Percentiles rank a stretch among this genome's conserved stretches.
Evolutionary conservation across 139 green algal species (phyloP).

Genomic region (Chloropicon primus): DNA sequence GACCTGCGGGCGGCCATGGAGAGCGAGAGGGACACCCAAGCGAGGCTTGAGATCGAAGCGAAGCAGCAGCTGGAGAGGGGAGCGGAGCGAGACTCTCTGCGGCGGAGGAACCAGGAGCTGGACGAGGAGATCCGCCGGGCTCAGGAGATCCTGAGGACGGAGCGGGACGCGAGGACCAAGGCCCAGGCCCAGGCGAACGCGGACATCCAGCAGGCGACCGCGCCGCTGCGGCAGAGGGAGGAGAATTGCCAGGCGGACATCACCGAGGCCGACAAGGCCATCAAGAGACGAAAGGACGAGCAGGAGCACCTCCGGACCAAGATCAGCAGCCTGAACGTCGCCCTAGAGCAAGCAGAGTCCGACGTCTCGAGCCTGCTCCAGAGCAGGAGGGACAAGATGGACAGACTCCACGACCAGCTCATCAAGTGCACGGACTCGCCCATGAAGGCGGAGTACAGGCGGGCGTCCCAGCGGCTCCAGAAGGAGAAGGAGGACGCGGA

Average conservation of each 20-base stretch:
- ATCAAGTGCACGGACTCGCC: neutral
- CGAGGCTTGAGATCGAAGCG: neutral
- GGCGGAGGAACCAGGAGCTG: neutral
- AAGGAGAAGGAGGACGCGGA: neutral
- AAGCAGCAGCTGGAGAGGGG: neutral
- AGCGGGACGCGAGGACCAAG: neutral
- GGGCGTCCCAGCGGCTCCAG: neutral
- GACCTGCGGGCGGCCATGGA: neutral
- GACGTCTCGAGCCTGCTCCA: neutral
- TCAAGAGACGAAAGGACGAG: neutral
- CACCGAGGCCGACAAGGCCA: neutral
- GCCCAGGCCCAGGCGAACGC: neutral
- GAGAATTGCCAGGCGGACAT: neutral
- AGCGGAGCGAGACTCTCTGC: neutral
- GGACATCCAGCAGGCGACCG: neutral
- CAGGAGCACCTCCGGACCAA: neutral
- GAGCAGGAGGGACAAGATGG: neutral
- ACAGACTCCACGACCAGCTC: neutral
- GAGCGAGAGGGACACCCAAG: neutral
- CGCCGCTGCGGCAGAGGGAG: neutral
- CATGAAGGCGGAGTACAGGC: neutral
- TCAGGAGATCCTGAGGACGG: neutral
- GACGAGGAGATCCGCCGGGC: neutral
- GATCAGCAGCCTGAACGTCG: neutral
- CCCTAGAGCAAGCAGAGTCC: neutral